These are phyloP conservation scores for Fusarium paranaense DNA, from an alignment of 2,329 filamentous ascomycete species.

Conservation along the genomic window DNA sequence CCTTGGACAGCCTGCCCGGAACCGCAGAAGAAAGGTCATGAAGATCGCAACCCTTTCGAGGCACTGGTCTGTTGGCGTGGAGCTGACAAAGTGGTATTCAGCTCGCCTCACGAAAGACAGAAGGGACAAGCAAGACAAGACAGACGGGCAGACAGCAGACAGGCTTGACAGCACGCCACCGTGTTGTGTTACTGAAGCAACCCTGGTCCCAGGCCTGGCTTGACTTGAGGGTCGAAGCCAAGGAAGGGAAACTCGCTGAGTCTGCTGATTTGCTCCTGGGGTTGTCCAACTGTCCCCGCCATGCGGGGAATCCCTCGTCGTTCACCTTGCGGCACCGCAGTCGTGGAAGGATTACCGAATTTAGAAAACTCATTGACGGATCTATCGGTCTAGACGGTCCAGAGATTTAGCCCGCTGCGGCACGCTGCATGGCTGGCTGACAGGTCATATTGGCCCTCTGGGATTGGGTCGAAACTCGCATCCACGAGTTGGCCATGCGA, in stretches of 20 bases:
- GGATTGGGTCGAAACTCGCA: neutral
- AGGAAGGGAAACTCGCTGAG: neutral
- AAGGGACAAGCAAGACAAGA: neutral
- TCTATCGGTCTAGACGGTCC: neutral
- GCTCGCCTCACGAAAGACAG: neutral
- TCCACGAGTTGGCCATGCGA: neutral
- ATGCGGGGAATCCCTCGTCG: constrained; percentile 1
- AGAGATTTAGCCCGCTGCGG: neutral
- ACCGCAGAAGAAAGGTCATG: neutral
- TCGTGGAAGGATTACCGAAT: neutral
- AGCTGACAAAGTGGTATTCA: neutral
- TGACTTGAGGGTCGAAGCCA: neutral
- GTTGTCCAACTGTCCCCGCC: neutral
- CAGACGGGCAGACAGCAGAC: neutral
- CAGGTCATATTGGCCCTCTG: constrained; percentile 3
- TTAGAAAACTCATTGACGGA: neutral
- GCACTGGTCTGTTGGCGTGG: neutral
- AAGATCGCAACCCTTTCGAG: constrained; percentile 4
- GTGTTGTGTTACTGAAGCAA: neutral
- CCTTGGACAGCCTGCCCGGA: neutral
- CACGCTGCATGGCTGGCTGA: constrained; percentile 3
- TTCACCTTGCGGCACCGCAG: neutral
- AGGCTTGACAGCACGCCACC: neutral
- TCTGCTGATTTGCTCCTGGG: neutral
- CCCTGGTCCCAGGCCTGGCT: neutral